These are phyloP conservation scores for Clonostachys solani DNA, from an alignment of 2,329 filamentous ascomycete species.

Conservation along the genomic window DNA sequence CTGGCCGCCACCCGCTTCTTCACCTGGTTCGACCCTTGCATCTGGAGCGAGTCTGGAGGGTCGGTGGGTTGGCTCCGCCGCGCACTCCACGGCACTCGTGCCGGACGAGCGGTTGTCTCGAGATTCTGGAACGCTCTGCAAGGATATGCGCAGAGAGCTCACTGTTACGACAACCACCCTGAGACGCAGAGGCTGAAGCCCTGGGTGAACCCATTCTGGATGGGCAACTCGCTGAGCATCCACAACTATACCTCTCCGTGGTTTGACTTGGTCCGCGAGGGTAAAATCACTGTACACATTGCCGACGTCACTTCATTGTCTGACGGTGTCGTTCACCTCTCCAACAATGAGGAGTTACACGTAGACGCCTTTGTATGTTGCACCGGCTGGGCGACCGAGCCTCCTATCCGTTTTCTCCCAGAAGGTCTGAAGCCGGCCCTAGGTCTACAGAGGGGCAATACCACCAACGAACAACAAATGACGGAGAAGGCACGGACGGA, in stretches of 20 bases:
- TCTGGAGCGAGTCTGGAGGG: constrained; percentile 55
- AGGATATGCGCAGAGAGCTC: constrained; percentile 37
- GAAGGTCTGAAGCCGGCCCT: constrained; percentile 5
- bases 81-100: constrained; percentile 43
- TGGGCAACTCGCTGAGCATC: constrained; percentile 45
- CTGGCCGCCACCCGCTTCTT: constrained; percentile 22
- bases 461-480: constrained; percentile 3
- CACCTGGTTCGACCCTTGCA: constrained; percentile 60
- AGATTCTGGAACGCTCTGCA: constrained; percentile 41
- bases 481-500: constrained; percentile 8
- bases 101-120: constrained; percentile 41
- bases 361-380: constrained; percentile 43
- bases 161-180: constrained; percentile 37
- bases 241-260: constrained; percentile 46
- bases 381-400: constrained; percentile 46
- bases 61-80: constrained; percentile 33
- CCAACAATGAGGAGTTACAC: constrained; percentile 24
- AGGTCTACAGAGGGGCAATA: constrained; percentile 5
- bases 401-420: constrained; percentile 33
- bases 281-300: constrained; percentile 40
- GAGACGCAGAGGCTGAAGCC: constrained; percentile 33
- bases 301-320: constrained; percentile 38
- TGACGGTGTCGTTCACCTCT: constrained; percentile 31
- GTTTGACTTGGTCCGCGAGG: constrained; percentile 41
- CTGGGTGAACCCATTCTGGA: constrained; percentile 33